Conservation (phyloP, 2,329 filamentous ascomycete genomes). For the Truncatella angustata region DNA sequence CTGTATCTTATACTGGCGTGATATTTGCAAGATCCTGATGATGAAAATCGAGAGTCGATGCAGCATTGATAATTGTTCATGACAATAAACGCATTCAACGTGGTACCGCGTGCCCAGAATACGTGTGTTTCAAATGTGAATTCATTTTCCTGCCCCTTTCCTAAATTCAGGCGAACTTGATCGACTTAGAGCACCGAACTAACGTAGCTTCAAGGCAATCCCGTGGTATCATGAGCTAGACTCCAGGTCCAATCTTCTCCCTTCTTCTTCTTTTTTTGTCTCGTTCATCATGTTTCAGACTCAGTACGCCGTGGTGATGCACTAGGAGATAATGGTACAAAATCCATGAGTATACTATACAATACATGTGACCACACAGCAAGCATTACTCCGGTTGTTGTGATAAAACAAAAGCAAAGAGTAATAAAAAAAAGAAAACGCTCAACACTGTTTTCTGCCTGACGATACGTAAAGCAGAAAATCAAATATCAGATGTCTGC, state of each 20-base stretch:
- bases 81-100: too few species aligned
- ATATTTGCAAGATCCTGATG: too few species aligned
- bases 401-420: not conserved
- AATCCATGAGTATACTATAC: slow-evolving; percentile 3
- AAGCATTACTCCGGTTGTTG: not conserved
- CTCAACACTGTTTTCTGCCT: too few species aligned
- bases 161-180: not conserved
- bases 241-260: slow-evolving; percentile 5
- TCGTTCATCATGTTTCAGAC: slow-evolving; percentile 3
- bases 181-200: too few species aligned
- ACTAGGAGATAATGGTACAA: not conserved
- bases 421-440: too few species aligned
- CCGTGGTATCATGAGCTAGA: slow-evolving; percentile 4
- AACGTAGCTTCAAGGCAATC: not conserved
- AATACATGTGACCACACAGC: not conserved
- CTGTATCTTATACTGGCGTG: too few species aligned
- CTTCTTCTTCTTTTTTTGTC: not conserved
- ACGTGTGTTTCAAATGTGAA: not conserved
- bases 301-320: slow-evolving; percentile 2
- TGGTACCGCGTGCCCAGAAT: too few species aligned
- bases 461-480: too few species aligned
- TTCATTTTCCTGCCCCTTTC: not conserved
- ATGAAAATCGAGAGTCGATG: too few species aligned
- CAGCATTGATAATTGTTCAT: too few species aligned
- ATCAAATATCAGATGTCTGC: not conserved